A percentile compares a stretch with the other conserved stretches of the same genome.
phyloP scores from a whole-genome alignment of 192 early-diverging fungal genomes.

The Linnemannia zychae region DNA sequence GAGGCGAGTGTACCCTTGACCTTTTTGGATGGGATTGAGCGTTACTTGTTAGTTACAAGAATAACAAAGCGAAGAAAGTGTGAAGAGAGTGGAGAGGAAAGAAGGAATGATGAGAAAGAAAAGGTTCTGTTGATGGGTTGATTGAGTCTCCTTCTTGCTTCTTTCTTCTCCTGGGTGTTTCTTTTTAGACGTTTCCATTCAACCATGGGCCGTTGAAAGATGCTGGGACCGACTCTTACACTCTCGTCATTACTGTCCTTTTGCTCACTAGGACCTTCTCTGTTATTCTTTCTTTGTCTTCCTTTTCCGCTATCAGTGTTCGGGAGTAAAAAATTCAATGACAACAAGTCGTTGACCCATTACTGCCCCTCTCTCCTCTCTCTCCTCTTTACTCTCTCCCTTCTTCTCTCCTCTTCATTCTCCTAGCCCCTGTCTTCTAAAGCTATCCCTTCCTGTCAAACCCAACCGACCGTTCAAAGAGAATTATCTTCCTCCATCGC shows the following conservation, averaged over 20 bases:
- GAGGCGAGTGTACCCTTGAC: conserved; percentile 27
- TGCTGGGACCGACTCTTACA: neutral
- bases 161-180: neutral
- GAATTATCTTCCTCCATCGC: neutral
- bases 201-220: neutral
- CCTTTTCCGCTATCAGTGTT: neutral
- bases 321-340: neutral
- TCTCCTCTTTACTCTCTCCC: neutral
- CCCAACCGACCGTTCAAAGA: neutral
- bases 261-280: neutral
- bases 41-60: neutral
- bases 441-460: neutral
- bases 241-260: neutral
- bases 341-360: neutral
- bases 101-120: neutral
- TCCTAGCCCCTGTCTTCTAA: neutral
- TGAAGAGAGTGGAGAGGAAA: neutral
- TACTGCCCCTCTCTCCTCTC: neutral
- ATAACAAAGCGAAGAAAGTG: neutral
- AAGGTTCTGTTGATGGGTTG: neutral
- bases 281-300: neutral
- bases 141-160: neutral
- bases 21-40: neutral
- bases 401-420: neutral
- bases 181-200: conserved; percentile 6